A percentile compares a stretch with the other conserved stretches of the same genome.
Conservation (phyloP, 2,329 filamentous ascomycete species). For the Fusarium sp. region DNA sequence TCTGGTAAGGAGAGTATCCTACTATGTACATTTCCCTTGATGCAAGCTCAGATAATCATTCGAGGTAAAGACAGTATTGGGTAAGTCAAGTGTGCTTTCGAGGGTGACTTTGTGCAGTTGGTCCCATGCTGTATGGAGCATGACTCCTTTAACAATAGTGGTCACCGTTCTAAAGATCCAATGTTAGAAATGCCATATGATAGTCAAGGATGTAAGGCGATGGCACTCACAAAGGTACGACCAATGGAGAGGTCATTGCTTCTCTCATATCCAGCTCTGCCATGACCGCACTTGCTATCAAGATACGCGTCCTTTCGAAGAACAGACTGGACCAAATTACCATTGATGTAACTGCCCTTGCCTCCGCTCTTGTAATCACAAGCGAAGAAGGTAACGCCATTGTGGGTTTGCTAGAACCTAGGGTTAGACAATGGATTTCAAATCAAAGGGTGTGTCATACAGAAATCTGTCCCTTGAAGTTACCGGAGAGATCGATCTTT, state of each 20-base stretch:
- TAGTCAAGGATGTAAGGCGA: background rate
- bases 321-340: background rate
- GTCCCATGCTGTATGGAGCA: background rate
- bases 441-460: background rate
- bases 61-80: background rate
- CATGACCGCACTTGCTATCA: slow-evolving; percentile 3
- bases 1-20: too few species aligned
- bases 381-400: slow-evolving; percentile 1
- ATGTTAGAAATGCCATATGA: background rate
- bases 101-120: too few species aligned
- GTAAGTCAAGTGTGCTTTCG: too few species aligned
- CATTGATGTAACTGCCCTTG: slow-evolving; percentile 4
- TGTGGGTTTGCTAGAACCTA: background rate
- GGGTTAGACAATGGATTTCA: background rate
- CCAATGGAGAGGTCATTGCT: slow-evolving; percentile 8
- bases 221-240: slow-evolving; percentile 9
- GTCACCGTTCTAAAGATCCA: background rate
- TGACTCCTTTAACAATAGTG: background rate
- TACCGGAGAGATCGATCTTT: slow-evolving; percentile 1
- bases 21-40: too few species aligned
- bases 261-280: background rate
- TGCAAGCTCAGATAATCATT: too few species aligned
- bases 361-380: slow-evolving; percentile 5
- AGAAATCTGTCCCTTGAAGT: slow-evolving; percentile 13
- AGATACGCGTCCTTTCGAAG: background rate